These are phyloP conservation scores for Acorus gramineus DNA, from an alignment of 106 monocot species.

Conservation along the genomic window DNA sequence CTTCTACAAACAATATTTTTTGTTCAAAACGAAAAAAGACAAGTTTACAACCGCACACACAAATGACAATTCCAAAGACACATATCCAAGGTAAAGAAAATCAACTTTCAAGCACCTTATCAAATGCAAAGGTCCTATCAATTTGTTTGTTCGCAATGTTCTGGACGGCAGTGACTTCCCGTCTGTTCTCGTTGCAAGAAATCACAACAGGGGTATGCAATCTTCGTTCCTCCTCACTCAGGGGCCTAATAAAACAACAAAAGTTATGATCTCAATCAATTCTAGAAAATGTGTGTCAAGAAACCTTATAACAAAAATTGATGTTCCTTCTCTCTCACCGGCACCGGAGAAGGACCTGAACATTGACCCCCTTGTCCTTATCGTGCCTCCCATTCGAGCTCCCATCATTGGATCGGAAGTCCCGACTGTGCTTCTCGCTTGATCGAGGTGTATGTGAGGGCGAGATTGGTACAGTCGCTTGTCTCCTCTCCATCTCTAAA, in stretches of 20 bases:
- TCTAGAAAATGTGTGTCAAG: neutral
- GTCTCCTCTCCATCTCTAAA: too few species aligned
- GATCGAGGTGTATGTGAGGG: conserved; percentile 6
- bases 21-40: too few species aligned
- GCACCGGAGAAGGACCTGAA: conserved; percentile 51
- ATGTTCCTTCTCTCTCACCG: conserved; percentile 13
- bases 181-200: conserved; percentile 28
- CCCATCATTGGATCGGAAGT: conserved; percentile 9
- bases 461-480: neutral
- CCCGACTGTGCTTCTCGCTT: conserved; percentile 9
- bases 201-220: conserved; percentile 19
- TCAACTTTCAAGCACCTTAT: conserved; percentile 21
- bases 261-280: neutral
- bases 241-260: conserved; percentile 17
- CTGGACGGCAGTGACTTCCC: conserved; percentile 37
- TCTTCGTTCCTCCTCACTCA: conserved; percentile 33
- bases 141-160: conserved; percentile 52
- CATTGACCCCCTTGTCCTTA: conserved; percentile 51
- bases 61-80: too few species aligned
- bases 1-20: too few species aligned
- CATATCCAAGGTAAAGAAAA: neutral
- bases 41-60: too few species aligned
- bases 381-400: conserved; percentile 20
- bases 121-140: conserved; percentile 38
- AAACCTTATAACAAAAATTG: neutral